A percentile compares a stretch with the other conserved stretches of the same genome.
These are phyloP conservation scores for Vicia villosa DNA, from an alignment of 306 rosid genomes.

Conservation along the genomic window DNA sequence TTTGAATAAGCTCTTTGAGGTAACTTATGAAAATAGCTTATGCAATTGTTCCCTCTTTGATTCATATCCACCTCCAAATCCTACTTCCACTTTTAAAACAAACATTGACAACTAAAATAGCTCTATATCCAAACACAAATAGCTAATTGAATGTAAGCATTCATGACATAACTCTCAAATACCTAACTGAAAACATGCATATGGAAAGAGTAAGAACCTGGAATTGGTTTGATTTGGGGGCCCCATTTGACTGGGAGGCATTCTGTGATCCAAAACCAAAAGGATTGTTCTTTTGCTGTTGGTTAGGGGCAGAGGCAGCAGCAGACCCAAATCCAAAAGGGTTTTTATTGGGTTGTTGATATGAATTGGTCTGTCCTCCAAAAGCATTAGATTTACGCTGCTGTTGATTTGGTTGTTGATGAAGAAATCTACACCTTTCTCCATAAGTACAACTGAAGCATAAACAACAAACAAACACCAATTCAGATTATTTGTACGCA, in stretches of 20 bases:
- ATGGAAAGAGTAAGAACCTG: constrained; percentile 54
- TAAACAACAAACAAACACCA: not conserved
- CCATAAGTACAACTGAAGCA: constrained; percentile 78
- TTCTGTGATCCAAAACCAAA: constrained; percentile 78
- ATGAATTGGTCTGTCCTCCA: constrained; percentile 30
- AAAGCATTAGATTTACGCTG: constrained; percentile 51
- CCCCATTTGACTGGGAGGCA: constrained; percentile 43
- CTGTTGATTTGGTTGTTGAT: constrained; percentile 46
- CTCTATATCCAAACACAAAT: not conserved
- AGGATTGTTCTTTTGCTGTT: constrained; percentile 59
- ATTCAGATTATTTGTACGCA: not conserved
- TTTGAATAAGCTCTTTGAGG: not conserved
- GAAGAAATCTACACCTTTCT: constrained; percentile 66
- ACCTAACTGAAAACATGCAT: not conserved
- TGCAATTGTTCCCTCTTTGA: not conserved
- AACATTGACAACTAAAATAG: not conserved
- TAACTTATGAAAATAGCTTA: constrained; percentile 3
- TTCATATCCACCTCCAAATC: not conserved
- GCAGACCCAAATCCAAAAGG: constrained; percentile 60
- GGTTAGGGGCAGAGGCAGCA: constrained; percentile 36
- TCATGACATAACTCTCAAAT: not conserved
- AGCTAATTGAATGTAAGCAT: not conserved
- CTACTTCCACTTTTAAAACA: too few relatives aligned
- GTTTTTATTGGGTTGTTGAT: constrained; percentile 21
- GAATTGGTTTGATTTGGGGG: constrained; percentile 48